A percentile compares a stretch with the other conserved stretches of the same genome.
phyloP scores from a whole-genome alignment of 2,329 filamentous ascomycete species.

The Trichoderma oligosporum region DNA sequence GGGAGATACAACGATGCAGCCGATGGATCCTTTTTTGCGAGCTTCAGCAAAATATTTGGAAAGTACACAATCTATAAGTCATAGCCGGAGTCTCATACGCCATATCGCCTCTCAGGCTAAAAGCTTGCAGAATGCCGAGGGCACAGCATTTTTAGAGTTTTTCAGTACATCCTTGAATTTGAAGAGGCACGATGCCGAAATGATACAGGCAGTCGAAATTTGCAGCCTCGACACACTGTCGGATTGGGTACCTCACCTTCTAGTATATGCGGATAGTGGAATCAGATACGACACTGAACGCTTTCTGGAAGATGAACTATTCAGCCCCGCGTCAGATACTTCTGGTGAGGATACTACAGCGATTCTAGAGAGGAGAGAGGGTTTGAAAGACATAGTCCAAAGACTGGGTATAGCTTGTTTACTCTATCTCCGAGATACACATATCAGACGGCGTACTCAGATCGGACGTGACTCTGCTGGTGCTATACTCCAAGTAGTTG shows the following conservation, averaged over 20 bases:
- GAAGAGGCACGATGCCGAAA: slow-evolving; percentile 29
- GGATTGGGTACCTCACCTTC: slow-evolving; percentile 49
- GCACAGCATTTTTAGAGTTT: slow-evolving; percentile 47
- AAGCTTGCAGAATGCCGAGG: slow-evolving; percentile 46
- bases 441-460: slow-evolving; percentile 40
- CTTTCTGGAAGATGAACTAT: slow-evolving; percentile 44
- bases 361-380: slow-evolving; percentile 10
- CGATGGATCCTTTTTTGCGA: slow-evolving; percentile 55
- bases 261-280: slow-evolving; percentile 44
- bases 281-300: slow-evolving; percentile 42
- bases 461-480: slow-evolving; percentile 43
- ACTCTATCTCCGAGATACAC: slow-evolving; percentile 44
- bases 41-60: slow-evolving; percentile 53
- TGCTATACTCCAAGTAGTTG: slow-evolving; percentile 42
- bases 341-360: slow-evolving; percentile 31
- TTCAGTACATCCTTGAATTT: slow-evolving; percentile 31
- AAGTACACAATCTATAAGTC: slow-evolving; percentile 33
- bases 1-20: slow-evolving; percentile 39
- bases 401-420: slow-evolving; percentile 46
- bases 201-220: slow-evolving; percentile 22
- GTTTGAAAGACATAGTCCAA: slow-evolving; percentile 29
- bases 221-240: slow-evolving; percentile 32
- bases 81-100: slow-evolving; percentile 39
- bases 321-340: slow-evolving; percentile 30
- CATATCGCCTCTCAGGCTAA: slow-evolving; percentile 45